Evolutionary conservation across 139 green algal genomes (phyloP).

Genomic region (Micromonas commoda): DNA sequence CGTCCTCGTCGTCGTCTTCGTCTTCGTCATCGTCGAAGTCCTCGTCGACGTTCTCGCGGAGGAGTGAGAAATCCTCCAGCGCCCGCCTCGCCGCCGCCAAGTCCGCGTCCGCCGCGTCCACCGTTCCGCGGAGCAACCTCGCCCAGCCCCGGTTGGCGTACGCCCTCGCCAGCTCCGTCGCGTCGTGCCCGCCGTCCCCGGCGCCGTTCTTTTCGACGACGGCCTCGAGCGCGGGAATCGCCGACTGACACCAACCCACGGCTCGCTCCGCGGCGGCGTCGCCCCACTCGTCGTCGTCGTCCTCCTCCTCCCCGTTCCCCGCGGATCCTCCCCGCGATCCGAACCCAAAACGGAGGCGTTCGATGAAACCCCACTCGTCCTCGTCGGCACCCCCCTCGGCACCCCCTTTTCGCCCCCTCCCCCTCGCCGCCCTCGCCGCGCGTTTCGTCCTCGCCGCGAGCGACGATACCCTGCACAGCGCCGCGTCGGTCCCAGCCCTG

Average conservation of each 20-base stretch:
- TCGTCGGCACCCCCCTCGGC: too few relatives aligned
- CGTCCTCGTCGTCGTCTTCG: background rate
- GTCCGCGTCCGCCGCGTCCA: background rate
- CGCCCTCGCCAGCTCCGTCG: background rate
- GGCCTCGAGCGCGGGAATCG: background rate
- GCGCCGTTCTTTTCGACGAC: background rate
- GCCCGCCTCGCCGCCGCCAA: too few relatives aligned
- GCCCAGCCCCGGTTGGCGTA: background rate
- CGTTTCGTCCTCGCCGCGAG: background rate
- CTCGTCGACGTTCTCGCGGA: background rate
- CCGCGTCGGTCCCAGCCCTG: background rate
- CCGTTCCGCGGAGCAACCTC: background rate
- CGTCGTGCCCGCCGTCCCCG: background rate
- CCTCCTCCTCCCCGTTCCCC: too few relatives aligned
- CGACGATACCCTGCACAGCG: background rate
- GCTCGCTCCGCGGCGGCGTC: background rate
- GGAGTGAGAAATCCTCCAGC: background rate
- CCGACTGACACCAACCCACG: background rate
- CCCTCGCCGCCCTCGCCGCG: too few relatives aligned
- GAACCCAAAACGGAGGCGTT: too few relatives aligned
- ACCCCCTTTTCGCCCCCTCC: background rate
- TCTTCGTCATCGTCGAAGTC: background rate
- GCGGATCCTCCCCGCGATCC: too few relatives aligned
- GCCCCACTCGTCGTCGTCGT: too few relatives aligned
- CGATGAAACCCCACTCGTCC: too few relatives aligned